Evolutionary conservation across 495 filamentous ascomycete genomes (phyloP), one percentile per base, ranked within the genome.

Genomic region (Podospora australis): DNA sequence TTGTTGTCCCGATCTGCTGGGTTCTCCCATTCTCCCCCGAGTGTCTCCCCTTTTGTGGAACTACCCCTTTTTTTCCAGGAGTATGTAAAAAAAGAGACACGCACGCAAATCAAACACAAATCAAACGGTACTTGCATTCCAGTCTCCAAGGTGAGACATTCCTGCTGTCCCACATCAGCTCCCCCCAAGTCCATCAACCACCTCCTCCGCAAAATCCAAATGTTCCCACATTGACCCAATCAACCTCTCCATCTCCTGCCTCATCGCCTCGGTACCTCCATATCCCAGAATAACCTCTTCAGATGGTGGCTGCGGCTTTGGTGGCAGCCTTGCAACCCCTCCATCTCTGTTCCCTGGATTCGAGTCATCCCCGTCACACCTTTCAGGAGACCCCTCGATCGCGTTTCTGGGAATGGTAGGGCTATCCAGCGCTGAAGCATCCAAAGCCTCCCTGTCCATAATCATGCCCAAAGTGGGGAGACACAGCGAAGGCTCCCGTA

Each of bases 241-340:
- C 40, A 43, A 26, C 23, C 40, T 43, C 22, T 43, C 40, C 40
- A 43, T 21, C 22, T 29, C 22, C 3, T 43, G 21, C 39, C 39
- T 28, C 22, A 43, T 4, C 7, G 20, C 23, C 11, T 43, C 39
- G 9, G 9, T 43, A 2, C 22, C 39, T n/a, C 21, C 39, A 14
- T 25, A 13, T 11, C 22, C 39, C 19, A 26, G n/a, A 7, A 43
- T 6, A 1, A 28, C 39, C n/a, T 43, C 39, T n/a, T 43, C 39
- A 4, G 39, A 21, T 24, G 39, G 39, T 25, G 39, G 39, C 19
- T 13, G 14, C 1, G 39, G 39, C 5, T 14, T 14, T 9, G 19
- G 21, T 8, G 39, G 39, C 14, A 20, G 21, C 36, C 11, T 42
- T n/a, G 26, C 13, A 30, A 30, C 26, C 26, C 26, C 26, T 6